These are phyloP conservation scores for Termitomyces sp. DNA, from an alignment of 768 basidiomycete genomes.

Conservation along the genomic window DNA sequence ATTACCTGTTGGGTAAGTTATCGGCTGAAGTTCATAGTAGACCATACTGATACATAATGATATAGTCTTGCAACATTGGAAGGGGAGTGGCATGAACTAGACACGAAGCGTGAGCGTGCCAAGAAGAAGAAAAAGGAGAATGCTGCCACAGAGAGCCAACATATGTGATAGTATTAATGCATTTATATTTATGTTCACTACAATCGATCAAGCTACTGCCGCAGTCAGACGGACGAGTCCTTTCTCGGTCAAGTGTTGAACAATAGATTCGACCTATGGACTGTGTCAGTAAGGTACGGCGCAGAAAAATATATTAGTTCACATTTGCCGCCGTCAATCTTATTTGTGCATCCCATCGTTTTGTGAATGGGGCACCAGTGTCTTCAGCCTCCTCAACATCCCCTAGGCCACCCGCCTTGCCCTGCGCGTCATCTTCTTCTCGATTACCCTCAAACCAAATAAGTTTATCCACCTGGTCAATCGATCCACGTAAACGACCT, in stretches of 20 bases:
- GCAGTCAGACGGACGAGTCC: conserved; percentile 46
- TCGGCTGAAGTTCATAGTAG: background rate
- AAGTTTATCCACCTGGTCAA: conserved; percentile 93
- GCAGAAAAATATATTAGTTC: conserved; percentile 18
- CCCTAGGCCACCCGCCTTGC: conserved; percentile 90
- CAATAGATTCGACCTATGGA: conserved; percentile 74
- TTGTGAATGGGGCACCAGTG: conserved; percentile 84
- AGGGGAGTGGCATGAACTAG: conserved; percentile 98
- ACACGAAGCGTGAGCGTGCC: conserved; percentile 87
- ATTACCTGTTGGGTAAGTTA: conserved; percentile 71
- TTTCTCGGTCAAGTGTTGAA: conserved; percentile 74
- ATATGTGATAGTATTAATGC: conserved; percentile 22
- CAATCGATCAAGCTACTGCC: conserved; percentile 16
- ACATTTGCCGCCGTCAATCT: conserved; percentile 85
- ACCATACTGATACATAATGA: conserved; percentile 3
- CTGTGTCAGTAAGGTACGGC: background rate
- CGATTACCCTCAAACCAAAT: conserved; percentile 88
- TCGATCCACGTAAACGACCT: conserved; percentile 84
- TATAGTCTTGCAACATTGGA: conserved; percentile 70
- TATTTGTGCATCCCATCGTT: conserved; percentile 95
- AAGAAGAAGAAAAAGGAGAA: conserved; percentile 71
- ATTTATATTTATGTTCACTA: conserved; percentile 19
- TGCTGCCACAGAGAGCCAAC: conserved; percentile 22
- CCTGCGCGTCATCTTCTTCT: conserved; percentile 91
- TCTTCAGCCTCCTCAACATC: conserved; percentile 86